Base-by-base conservation (phyloP, 1,139 yeast genomes). In the Barnettozyma hawaiiensis region DNA sequence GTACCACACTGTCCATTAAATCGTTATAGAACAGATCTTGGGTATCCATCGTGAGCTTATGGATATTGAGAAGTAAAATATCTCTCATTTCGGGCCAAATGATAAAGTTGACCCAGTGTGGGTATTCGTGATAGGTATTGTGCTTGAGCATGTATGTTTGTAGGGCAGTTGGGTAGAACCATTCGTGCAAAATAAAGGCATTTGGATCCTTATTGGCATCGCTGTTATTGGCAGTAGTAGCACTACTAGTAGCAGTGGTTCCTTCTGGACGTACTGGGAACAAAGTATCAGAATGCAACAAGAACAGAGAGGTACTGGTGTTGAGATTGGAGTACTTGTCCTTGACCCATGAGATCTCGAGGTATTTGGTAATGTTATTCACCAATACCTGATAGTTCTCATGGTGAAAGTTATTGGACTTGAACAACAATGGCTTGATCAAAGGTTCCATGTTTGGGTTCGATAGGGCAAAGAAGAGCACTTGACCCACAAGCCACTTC, bases 41-140 rank as follows among this genome's bases (percentile, higher is more conserved):
- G 2, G 20, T 36, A 22, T 19, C 22, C 26, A 22, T 36, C 6
- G 46, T 31, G 5, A 45, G 12, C 23, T 45, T 42, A 18, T 45
- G 34, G n/a, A 45, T 22, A 26, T 45, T 41, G 19, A 40, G 19
- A 5, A 45, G 29, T 12, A 45, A 16, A 15, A 34, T 26, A 19
- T 45, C 48, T 19, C 48, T 28, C 40, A 45, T 43, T 19, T 45
- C 48, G 12, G 48, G 48, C 48, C 48, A 45, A 4, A 45, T 45
- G 4, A 45, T 35, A 15, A 45, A 45, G 31, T 45, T 45, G 7
- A 45, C 37, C 48, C 48, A 45, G 22, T 45, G 46, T 34, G 48
- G 48, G 14, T 45, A 45, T 15, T 45, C 46, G 4, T 28, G 23
- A 19, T 40, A 41, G 8, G 40, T 21, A 11, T 18, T 27, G 19